Conservation (phyloP, 2,329 filamentous ascomycete species). For the Fusarium pseudonygamai region DNA sequence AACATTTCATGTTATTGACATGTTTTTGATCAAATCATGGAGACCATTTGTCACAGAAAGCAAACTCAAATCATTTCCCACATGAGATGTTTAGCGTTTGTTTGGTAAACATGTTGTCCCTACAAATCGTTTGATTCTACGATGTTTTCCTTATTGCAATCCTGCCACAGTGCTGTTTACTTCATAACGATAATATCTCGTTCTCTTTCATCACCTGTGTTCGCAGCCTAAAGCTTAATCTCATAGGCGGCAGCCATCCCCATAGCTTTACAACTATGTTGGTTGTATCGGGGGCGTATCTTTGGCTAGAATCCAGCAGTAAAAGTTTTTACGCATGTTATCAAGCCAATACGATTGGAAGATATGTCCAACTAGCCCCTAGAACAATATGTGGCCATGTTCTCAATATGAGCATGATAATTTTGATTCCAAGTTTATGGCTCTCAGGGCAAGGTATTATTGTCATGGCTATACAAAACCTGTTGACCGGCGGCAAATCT, state of each 20-base stretch:
- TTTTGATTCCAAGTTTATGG: fast-evolving
- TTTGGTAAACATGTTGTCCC: background rate
- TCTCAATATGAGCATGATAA: background rate
- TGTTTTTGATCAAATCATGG: background rate
- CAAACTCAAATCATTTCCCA: background rate
- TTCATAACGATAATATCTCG: too few relatives aligned
- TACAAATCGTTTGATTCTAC: background rate
- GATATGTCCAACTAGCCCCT: too few relatives aligned
- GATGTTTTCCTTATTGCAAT: background rate
- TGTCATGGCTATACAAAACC: fast-evolving
- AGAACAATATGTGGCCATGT: background rate
- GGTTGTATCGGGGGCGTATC: too few relatives aligned
- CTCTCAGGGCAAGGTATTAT: background rate
- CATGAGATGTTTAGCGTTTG: too few relatives aligned
- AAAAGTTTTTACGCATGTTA: fast-evolving
- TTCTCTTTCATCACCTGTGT: too few relatives aligned
- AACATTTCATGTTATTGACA: background rate
- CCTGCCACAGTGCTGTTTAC: too few relatives aligned
- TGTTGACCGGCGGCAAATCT: too few relatives aligned
- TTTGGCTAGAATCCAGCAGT: background rate
- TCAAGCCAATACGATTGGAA: background rate
- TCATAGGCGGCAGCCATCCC: too few relatives aligned
- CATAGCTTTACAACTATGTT: too few relatives aligned
- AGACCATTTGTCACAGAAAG: background rate
- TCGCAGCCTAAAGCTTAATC: too few relatives aligned